phyloP scores from a whole-genome alignment of 2,329 filamentous ascomycete genomes.

The Cladosporium sp. region DNA sequence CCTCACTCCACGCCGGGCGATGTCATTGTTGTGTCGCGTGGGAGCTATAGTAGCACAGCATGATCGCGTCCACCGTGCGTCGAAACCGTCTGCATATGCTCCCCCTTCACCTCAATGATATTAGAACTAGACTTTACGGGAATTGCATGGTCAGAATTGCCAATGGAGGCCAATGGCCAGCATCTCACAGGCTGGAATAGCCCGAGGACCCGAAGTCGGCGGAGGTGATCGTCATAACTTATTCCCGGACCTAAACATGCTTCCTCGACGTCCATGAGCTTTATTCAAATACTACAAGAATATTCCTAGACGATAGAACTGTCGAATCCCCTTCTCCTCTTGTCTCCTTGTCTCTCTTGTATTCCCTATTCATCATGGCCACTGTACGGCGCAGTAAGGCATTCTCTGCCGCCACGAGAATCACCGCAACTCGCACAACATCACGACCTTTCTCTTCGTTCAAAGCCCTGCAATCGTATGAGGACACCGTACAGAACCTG shows the following conservation, averaged over 20 bases:
- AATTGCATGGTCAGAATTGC: too few relatives aligned
- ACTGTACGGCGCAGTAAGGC: conserved; percentile 17
- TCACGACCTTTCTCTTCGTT: conserved; percentile 24
- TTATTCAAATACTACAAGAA: not conserved
- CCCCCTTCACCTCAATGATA: too few relatives aligned
- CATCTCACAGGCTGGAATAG: too few relatives aligned
- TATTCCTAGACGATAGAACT: not conserved
- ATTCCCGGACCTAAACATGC: conserved; percentile 7
- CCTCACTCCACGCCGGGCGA: too few relatives aligned
- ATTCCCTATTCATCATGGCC: conserved; percentile 15
- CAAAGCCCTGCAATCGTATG: conserved; percentile 39
- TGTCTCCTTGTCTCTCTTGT: not conserved
- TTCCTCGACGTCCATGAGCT: not conserved
- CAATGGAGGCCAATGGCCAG: too few relatives aligned
- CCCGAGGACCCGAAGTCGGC: conserved; percentile 6
- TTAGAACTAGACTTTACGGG: too few relatives aligned
- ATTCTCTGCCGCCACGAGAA: conserved; percentile 5
- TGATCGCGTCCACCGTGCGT: too few relatives aligned
- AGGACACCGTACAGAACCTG: conserved; percentile 59
- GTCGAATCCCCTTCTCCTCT: not conserved
- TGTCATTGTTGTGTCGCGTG: too few relatives aligned
- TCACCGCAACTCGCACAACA: not conserved
- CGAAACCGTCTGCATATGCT: too few relatives aligned
- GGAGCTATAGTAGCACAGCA: too few relatives aligned
- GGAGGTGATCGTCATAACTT: conserved; percentile 1